These are phyloP conservation scores for Pelargonium cotyledonis DNA, from an alignment of 441 rosid genomes.

Conservation along the genomic window DNA sequence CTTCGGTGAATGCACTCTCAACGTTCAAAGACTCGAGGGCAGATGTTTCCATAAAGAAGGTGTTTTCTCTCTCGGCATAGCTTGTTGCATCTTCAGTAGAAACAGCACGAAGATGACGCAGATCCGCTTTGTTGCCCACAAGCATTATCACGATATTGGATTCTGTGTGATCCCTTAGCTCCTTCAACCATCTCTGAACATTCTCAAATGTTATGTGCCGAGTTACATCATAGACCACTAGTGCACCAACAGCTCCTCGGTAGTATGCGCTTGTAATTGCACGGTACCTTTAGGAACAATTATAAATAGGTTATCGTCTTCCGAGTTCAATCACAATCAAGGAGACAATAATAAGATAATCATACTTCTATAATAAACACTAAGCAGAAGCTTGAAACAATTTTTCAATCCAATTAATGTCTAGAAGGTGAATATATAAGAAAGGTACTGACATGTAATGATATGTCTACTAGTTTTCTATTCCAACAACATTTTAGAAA, in stretches of 20 bases:
- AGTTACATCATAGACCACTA: conserved; percentile 4
- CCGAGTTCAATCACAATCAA: neutral
- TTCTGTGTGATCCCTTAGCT: neutral
- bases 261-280: conserved; percentile 10
- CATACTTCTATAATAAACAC: neutral
- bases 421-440: too few species aligned
- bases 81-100: neutral
- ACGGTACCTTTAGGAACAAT: neutral
- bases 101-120: neutral
- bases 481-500: too few species aligned
- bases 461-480: too few species aligned
- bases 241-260: conserved; percentile 6
- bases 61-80: neutral
- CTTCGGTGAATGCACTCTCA: neutral
- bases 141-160: conserved; percentile 1
- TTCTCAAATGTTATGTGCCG: conserved; percentile 7
- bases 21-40: neutral
- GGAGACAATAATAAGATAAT: neutral
- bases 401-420: too few species aligned
- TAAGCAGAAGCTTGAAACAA: neutral
- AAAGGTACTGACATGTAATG: too few species aligned
- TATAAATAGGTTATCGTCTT: neutral
- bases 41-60: neutral
- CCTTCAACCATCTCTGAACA: conserved; percentile 5
- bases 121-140: neutral